phyloP scores from a whole-genome alignment of 805 yeast genomes.

The Brettanomyces sp. region DNA sequence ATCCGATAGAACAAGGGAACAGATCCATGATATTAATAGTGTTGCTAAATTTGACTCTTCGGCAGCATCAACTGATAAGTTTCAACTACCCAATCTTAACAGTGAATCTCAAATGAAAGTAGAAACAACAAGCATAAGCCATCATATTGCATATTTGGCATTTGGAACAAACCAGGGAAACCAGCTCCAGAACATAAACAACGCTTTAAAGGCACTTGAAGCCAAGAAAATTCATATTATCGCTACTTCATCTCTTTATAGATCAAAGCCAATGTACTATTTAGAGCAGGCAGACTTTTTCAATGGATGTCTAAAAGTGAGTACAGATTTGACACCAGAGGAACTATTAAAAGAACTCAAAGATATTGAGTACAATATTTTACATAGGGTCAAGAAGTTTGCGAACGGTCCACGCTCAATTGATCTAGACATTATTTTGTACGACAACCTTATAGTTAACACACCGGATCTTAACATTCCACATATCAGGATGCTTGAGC shows the following conservation, averaged over 20 bases:
- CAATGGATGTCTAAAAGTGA: conserved; percentile 70
- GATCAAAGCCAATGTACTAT: conserved; percentile 89
- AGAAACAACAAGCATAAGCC: too few relatives aligned
- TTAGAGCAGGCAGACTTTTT: conserved; percentile 70
- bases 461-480: conserved; percentile 62
- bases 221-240: conserved; percentile 36
- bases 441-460: conserved; percentile 50
- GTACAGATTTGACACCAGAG: conserved; percentile 56
- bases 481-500: conserved; percentile 78
- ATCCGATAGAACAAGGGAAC: conserved; percentile 39
- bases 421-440: conserved; percentile 80
- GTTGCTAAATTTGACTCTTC: conserved; percentile 15
- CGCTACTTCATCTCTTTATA: conserved; percentile 68
- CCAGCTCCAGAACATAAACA: conserved; percentile 48
- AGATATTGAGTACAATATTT: conserved; percentile 63
- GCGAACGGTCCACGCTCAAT: conserved; percentile 91
- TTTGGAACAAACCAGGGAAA: conserved; percentile 87
- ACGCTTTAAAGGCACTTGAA: conserved; percentile 34
- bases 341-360: conserved; percentile 56
- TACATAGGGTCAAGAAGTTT: conserved; percentile 64
- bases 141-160: conserved; percentile 62
- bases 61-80: conserved; percentile 11
- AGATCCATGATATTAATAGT: conserved; percentile 22
- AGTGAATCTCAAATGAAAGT: conserved; percentile 8
- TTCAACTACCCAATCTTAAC: conserved; percentile 22